Base-by-base conservation (phyloP, 805 yeast genomes). In the Isabelozyma rhagii region DNA sequence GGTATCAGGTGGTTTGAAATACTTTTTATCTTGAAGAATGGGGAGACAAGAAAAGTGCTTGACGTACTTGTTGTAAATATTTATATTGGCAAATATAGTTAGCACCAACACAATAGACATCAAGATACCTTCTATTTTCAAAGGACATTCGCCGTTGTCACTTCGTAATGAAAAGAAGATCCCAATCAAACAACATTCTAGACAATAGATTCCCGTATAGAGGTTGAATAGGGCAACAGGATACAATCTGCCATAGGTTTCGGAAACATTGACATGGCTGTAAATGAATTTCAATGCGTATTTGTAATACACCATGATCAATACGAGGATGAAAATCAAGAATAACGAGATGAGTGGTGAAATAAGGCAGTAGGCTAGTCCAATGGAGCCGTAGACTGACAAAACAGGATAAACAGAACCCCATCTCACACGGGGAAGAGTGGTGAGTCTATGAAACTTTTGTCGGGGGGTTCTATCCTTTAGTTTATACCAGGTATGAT, bases 151-250 rank as follows among this genome's bases (percentile, higher is more conserved):
- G 36, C 74, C 82, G 5, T 67, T 47, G n/a, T 69, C 68, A 57
- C 84, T 77, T 47, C 74, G 72, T 53, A 85, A 84, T 13, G 87
- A 65, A 41, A 88, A 79, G 56, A 89, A 84, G 8, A 89, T 68
- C 0, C 97, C 97, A 41, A 88, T 77, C 57, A 91, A 66, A 53
- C 92, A 87, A 38, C 85, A 72, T 59, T 91, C 96, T 60, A 89
- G 73, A 58, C 91, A 88, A 63, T 91, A 91, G 1, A 91, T 68
- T 0, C 97, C 97, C 0, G 87, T 75, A 59, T 87, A 89, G 42
- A 91, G 65, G 50, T 89, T 96, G 50, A 86, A 75, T 15, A 91
- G 66, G 0, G 96, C 96, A 2, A 74, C 72, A 1, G 94, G 88
- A 63, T 88, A 91, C 43, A 87, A 71, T 50, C 72, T 74, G 0